Conservation (phyloP, 352 stramenopile genomes). For the Phytophthora pini region DNA sequence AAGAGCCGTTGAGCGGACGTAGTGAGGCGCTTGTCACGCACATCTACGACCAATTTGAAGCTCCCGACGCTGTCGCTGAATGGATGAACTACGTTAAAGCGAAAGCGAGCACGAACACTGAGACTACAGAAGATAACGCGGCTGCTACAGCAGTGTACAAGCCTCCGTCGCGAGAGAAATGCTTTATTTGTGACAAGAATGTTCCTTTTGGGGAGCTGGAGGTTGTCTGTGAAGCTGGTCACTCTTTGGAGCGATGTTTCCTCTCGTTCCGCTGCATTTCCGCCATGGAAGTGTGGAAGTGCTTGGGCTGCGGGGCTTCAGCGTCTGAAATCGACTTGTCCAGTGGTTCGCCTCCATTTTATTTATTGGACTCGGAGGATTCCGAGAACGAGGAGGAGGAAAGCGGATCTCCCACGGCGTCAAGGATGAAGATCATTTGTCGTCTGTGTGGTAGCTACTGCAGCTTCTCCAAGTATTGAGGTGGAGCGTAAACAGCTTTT, state of each 20-base stretch:
- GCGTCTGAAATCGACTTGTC: slow-evolving; percentile 65
- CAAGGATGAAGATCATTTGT: slow-evolving; percentile 58
- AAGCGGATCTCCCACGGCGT: slow-evolving; percentile 1
- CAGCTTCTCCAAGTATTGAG: slow-evolving; percentile 75
- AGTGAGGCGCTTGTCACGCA: slow-evolving; percentile 56
- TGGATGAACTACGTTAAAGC: slow-evolving; percentile 51
- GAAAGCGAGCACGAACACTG: slow-evolving; percentile 14
- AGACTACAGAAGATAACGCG: not conserved
- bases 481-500: not conserved
- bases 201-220: slow-evolving; percentile 74
- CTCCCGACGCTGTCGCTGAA: slow-evolving; percentile 42
- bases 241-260: slow-evolving; percentile 81
- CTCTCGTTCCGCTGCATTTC: slow-evolving; percentile 73
- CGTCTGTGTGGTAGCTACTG: slow-evolving; percentile 82
- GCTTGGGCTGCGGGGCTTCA: slow-evolving; percentile 74
- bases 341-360: slow-evolving; percentile 56
- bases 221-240: slow-evolving; percentile 59
- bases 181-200: slow-evolving; percentile 71
- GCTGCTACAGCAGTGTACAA: slow-evolving; percentile 6
- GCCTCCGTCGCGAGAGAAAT: slow-evolving; percentile 62
- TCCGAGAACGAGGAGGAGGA: slow-evolving; percentile 10
- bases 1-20: slow-evolving; percentile 42
- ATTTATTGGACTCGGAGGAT: slow-evolving; percentile 59
- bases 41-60: slow-evolving; percentile 68
- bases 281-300: slow-evolving; percentile 82